phyloP scores from a whole-genome alignment of 768 basidiomycete genomes.

The Suillus occidentalis region DNA sequence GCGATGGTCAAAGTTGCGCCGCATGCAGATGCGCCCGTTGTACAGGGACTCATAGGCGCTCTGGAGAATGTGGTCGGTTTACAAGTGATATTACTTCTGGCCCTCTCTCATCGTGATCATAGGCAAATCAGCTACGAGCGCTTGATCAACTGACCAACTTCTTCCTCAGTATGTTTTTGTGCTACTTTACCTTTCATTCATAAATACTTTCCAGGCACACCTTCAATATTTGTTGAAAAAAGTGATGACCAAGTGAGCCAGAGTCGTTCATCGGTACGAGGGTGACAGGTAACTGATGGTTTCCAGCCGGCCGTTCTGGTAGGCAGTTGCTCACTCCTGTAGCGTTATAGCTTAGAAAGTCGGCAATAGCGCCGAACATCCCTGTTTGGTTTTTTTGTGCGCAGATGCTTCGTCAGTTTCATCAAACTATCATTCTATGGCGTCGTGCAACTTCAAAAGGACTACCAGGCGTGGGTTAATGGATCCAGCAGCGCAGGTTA shows the following conservation, averaged over 20 bases:
- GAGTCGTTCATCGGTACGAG: neutral
- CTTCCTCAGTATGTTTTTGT: constrained; percentile 38
- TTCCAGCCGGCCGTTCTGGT: constrained; percentile 28
- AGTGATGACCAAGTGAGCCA: constrained; percentile 51
- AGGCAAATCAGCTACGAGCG: constrained; percentile 54
- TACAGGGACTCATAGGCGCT: constrained; percentile 45
- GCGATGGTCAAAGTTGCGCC: constrained; percentile 46
- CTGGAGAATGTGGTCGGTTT: constrained; percentile 40
- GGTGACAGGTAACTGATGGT: neutral
- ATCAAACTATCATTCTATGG: constrained; percentile 75
- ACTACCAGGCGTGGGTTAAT: constrained; percentile 65
- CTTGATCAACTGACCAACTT: constrained; percentile 64
- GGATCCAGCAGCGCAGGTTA: constrained; percentile 52
- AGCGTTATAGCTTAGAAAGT: neutral
- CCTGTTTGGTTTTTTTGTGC: constrained; percentile 78
- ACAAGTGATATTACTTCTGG: neutral
- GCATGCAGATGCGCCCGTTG: constrained; percentile 40
- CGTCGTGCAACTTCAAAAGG: constrained; percentile 60
- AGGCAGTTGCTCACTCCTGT: constrained; percentile 3
- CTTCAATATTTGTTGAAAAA: constrained; percentile 59
- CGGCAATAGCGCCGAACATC: constrained; percentile 63
- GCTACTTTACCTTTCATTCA: constrained; percentile 1
- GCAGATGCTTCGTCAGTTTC: constrained; percentile 74
- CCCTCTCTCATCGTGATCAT: neutral
- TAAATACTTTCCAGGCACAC: constrained; percentile 41